Conservation (phyloP, 352 stramenopile genomes). For the Pseudoperonospora humuli region DNA sequence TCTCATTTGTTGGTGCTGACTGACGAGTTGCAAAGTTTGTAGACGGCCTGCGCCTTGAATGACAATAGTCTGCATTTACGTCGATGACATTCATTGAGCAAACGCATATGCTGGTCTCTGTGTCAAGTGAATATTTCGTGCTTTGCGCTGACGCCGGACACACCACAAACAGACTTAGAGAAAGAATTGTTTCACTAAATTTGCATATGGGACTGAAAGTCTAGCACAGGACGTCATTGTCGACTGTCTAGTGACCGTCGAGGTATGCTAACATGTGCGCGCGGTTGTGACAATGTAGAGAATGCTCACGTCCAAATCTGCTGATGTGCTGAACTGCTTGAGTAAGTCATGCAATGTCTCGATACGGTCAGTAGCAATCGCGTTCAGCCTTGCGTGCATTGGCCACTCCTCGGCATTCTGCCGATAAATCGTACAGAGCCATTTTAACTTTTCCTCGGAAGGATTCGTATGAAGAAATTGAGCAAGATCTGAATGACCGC, state of each 20-base stretch:
- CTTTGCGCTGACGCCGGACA: no score
- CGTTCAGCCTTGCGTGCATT: slow-evolving; percentile 12
- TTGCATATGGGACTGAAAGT: no score
- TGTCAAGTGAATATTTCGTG: no score
- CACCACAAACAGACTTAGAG: no score
- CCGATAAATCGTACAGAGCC: slow-evolving; percentile 3
- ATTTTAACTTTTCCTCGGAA: slow-evolving; percentile 19
- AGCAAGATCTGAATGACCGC: slow-evolving; percentile 19
- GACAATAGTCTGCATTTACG: no score
- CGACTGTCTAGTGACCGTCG: slow-evolving; percentile 11
- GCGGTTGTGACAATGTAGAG: slow-evolving; percentile 14
- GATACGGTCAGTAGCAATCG: slow-evolving; percentile 15
- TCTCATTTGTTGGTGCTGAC: no score
- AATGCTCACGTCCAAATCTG: slow-evolving; percentile 7
- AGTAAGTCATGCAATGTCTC: slow-evolving; percentile 24
- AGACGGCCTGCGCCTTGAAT: no score
- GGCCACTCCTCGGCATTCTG: slow-evolving; percentile 8
- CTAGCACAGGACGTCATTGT: background rate
- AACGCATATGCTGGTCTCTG: no score
- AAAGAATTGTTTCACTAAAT: no score
- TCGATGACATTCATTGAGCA: no score
- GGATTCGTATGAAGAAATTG: slow-evolving; percentile 18
- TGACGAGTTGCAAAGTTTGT: no score
- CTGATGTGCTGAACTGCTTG: slow-evolving; percentile 1
- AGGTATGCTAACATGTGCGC: slow-evolving; percentile 21